Evolutionary conservation across 2,329 filamentous ascomycete genomes (phyloP), one percentile per base, ranked within the genome.

Genomic region (Aspergillus caelatus): DNA sequence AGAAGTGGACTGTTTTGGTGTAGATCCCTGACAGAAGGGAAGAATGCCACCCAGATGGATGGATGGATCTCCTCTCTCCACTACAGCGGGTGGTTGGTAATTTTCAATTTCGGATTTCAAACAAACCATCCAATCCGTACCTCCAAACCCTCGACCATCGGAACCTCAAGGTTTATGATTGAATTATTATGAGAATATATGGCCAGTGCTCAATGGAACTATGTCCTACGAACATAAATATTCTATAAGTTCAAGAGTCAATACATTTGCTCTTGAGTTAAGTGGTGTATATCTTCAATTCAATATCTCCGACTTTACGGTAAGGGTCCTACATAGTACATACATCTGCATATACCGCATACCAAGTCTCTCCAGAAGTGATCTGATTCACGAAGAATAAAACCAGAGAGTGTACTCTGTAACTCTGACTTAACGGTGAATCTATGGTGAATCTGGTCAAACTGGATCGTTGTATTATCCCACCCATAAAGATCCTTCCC

Each of bases 11-110:
- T 50, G 48, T 58, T 57, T 32, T 61, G 61, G 43, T 64, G 64
- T 56, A 62, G 68, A 69, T 69, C 67, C 60, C 32, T 61, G 54
- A 64, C 63, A 43, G 57, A 63, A 66, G 55, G 58, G 43, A 68
- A 58, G 61, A 64, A 67, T 67, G 64, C 62, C 55, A 50, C 46
- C 34, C 48, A 58, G 62, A 62, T 46, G 19, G 48, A 58, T 58
- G 53, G 64, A 58, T 58, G 53, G 64, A 50, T 62, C 57, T 54
- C 57, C 26, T 39, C 58, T 43, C 58, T 48, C 39, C 60, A 46
- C 60, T 45, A 54, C 55, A 36, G 3, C n/a, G 32, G n/a, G 28
- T 28, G 54, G 34, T 46, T 54, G 48, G 65, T 65, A 67, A 48
- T 67, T 67, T 66, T 65, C 63, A 64, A 23, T 62, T 57, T 58